phyloP scores from a whole-genome alignment of 306 rosid genomes.

The Dryas drummondii region DNA sequence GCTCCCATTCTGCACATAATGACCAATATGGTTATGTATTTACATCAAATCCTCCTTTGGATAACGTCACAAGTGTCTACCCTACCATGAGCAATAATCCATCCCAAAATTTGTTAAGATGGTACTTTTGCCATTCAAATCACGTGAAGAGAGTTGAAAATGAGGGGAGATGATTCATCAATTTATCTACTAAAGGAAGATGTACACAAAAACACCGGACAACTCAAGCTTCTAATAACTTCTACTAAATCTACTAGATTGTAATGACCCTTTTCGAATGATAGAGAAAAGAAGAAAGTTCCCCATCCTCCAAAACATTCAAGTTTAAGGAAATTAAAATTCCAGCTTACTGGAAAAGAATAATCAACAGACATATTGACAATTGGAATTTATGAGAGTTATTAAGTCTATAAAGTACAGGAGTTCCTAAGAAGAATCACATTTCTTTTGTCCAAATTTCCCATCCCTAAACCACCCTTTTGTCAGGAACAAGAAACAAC shows the following conservation, averaged over 20 bases:
- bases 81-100: neutral
- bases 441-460: too few species aligned
- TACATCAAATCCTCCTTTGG: neutral
- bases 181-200: neutral
- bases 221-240: neutral
- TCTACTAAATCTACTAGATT: neutral
- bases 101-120: neutral
- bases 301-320: neutral
- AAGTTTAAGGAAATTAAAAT: neutral
- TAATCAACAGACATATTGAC: neutral
- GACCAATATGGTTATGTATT: neutral
- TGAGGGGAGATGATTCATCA: constrained; percentile 1
- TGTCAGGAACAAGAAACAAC: too few species aligned
- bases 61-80: constrained; percentile 3
- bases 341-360: neutral
- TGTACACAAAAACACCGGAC: neutral
- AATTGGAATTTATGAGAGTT: neutral
- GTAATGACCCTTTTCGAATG: neutral
- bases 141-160: neutral
- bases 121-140: neutral
- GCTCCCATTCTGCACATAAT: neutral
- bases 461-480: too few species aligned
- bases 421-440: too few species aligned
- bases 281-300: neutral
- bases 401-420: neutral